Base-by-base conservation (phyloP, 2,329 filamentous ascomycete species). In the Tolypocladium guangdongense region DNA sequence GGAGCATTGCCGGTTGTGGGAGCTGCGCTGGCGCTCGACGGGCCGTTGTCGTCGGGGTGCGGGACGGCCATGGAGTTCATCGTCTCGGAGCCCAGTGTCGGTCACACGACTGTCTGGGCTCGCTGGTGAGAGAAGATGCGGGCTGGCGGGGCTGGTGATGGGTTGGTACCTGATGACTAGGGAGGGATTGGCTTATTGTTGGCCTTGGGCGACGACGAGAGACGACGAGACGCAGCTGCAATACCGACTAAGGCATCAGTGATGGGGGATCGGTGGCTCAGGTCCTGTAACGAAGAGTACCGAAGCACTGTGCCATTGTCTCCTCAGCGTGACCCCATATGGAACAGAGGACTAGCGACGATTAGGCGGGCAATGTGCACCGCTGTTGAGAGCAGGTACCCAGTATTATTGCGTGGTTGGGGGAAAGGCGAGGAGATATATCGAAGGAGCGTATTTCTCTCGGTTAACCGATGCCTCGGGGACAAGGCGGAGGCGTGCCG, bases 21-120 rank as follows among this genome's bases (percentile, higher is more conserved):
- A 20, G 39, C 52, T 58, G 37, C 52, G 57, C 46, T 56, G 53
- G 27, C 52, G 47, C 47, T 48, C 49, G 51, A 50, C 32, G 55
- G 50, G 14, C 47, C 52, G 27, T 53, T 50, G 41, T 57, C 57
- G 20, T 55, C 57, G 20, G 56, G 22, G 11, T 52, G 56, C n/a
- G 57, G 49, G 20, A 57, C 37, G 51, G 56, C 55, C 57, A 63
- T 62, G 37, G 58, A 39, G 52, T 57, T 55, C 61, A 63, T 61
- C 38, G 24, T 46, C 43, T 38, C 45, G 50, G 55, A 59, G 59
- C 58, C 58, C 60, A 60, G 59, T 54, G 55, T 54, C 56, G 52
- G 27, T 39, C 33, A 50, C 51, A 27, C 52, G 43, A 50, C 35
- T 46, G 47, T 33, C 52, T 45, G 47, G 52, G 52, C 47, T 50